A percentile compares a stretch with the other conserved stretches of the same genome.
phyloP scores from a whole-genome alignment of 2,329 filamentous ascomycete genomes.

The Akanthomyces uredinophilus region DNA sequence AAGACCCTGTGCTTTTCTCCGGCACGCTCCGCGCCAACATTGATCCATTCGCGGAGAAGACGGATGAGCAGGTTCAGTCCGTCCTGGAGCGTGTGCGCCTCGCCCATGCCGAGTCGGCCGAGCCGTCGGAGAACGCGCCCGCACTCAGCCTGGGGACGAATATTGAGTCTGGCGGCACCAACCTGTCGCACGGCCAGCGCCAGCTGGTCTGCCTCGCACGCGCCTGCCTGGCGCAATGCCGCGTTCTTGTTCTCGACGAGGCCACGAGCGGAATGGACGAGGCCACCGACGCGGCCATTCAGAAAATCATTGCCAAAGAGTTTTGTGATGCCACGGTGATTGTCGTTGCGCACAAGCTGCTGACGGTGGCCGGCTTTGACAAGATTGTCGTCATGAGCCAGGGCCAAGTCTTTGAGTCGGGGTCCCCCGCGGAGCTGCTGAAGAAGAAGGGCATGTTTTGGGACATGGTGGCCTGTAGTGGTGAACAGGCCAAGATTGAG shows the following conservation, averaged over 20 bases:
- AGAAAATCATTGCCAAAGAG: conserved; percentile 7
- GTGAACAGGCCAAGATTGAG: too few relatives aligned
- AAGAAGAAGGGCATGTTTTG: conserved; percentile 1
- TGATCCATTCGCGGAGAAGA: not conserved
- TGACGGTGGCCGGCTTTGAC: conserved; percentile 13
- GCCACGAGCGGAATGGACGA: conserved; percentile 15
- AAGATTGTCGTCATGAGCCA: conserved; percentile 10
- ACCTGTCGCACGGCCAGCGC: conserved; percentile 14
- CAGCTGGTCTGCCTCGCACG: conserved; percentile 15
- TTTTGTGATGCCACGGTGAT: conserved; percentile 8
- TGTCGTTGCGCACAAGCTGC: conserved; percentile 14
- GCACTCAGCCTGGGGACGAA: not conserved
- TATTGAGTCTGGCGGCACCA: not conserved
- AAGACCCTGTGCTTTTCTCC: conserved; percentile 12
- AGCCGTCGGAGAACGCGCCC: too few relatives aligned
- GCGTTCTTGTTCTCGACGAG: conserved; percentile 14
- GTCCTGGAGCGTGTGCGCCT: too few relatives aligned
- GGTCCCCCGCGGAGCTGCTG: not conserved
- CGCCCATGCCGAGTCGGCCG: too few relatives aligned
- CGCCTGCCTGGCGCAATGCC: conserved; percentile 6
- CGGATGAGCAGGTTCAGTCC: not conserved
- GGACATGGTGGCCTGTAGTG: conserved; percentile 8
- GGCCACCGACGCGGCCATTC: conserved; percentile 8
- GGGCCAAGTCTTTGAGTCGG: conserved; percentile 8
- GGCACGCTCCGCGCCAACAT: conserved; percentile 11